Conservation (phyloP, 495 filamentous ascomycete genomes). For the Opeltia flavorubescens region DNA sequence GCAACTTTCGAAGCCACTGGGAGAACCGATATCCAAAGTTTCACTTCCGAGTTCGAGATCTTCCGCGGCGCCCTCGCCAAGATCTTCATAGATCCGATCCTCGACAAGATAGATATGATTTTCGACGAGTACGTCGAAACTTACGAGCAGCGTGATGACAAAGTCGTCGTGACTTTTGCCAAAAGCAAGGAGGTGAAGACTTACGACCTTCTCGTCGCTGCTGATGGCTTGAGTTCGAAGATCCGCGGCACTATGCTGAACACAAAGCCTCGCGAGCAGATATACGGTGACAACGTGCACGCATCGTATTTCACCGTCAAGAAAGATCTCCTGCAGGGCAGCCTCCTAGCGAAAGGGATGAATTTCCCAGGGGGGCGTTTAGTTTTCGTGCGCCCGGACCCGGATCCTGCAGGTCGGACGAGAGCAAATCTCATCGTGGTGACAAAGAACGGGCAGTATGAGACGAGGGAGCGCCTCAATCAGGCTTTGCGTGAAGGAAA, state of each 20-base stretch:
- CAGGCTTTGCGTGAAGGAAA: conserved; percentile 2
- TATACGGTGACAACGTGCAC: conserved; percentile 6
- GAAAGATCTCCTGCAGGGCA: conserved; percentile 21
- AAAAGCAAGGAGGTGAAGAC: conserved; percentile 19
- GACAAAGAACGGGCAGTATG: neutral
- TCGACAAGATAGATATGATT: conserved; percentile 19
- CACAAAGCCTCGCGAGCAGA: conserved; percentile 7
- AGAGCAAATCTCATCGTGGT: conserved; percentile 2
- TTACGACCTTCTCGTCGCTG: conserved; percentile 38
- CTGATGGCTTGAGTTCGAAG: conserved; percentile 32
- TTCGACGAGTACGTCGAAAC: conserved; percentile 19
- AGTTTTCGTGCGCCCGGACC: conserved; percentile 26
- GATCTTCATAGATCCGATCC: conserved; percentile 22
- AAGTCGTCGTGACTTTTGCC: conserved; percentile 24
- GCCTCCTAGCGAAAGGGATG: too few relatives aligned
- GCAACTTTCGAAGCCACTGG: conserved; percentile 22
- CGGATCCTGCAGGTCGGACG: neutral
- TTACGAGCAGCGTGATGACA: conserved; percentile 13
- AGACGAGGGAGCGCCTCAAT: conserved; percentile 1
- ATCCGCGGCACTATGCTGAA: conserved; percentile 24
- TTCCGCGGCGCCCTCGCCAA: conserved; percentile 30
- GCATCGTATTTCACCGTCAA: conserved; percentile 5
- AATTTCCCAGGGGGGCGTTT: conserved; percentile 18
- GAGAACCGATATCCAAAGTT: conserved; percentile 22
- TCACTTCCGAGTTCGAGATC: conserved; percentile 33